These are phyloP conservation scores for Favolaschia claudopus DNA, from an alignment of 768 basidiomycete genomes.

Conservation along the genomic window DNA sequence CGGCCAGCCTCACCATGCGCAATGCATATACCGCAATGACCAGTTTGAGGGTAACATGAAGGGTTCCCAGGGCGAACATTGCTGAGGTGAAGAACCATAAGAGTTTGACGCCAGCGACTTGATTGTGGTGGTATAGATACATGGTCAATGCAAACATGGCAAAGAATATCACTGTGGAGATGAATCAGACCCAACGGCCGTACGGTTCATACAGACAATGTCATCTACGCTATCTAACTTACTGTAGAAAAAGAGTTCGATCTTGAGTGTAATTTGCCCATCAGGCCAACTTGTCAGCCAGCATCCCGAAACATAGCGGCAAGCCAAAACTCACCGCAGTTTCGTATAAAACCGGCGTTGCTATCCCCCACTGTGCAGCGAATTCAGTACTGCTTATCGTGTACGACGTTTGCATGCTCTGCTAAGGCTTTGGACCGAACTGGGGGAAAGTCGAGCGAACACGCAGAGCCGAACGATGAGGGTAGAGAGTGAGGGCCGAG, in stretches of 20 bases:
- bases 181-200: too few relatives aligned
- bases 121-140: neutral
- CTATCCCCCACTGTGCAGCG: neutral
- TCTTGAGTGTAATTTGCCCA: too few relatives aligned
- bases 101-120: neutral
- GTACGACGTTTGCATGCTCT: too few relatives aligned
- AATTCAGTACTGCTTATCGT: neutral
- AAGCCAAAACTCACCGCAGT: neutral
- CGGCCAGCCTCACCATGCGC: neutral
- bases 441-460: too few relatives aligned
- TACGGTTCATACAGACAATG: neutral
- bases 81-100: neutral
- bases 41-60: neutral
- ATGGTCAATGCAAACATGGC: neutral
- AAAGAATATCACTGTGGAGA: neutral
- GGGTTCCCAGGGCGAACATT: neutral
- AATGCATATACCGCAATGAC: neutral
- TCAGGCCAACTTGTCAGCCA: too few relatives aligned
- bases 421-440: too few relatives aligned
- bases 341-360: neutral
- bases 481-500: too few relatives aligned
- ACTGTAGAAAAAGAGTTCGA: constrained; percentile 4
- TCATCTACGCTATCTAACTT: neutral
- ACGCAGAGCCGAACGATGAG: too few relatives aligned
- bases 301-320: neutral